Conservation (phyloP, 257 asterid species). For the Schizonepeta tenuifolia region DNA sequence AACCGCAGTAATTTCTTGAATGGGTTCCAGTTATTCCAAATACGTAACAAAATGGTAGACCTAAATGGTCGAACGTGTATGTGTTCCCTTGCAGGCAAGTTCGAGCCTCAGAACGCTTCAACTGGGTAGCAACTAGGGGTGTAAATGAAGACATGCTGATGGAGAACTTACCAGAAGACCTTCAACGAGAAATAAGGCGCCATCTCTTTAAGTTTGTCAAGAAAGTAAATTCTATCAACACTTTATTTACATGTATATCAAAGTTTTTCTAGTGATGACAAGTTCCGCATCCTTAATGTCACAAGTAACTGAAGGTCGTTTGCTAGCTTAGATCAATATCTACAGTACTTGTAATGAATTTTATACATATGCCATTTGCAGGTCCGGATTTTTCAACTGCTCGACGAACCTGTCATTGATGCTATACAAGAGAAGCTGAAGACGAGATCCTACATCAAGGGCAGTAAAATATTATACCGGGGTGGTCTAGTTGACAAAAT, state of each 20-base stretch:
- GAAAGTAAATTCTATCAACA: conserved; percentile 55
- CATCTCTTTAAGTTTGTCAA: conserved; percentile 82
- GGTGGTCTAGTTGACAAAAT: conserved; percentile 88
- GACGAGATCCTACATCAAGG: conserved; percentile 76
- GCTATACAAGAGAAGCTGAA: conserved; percentile 81
- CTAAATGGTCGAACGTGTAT: neutral
- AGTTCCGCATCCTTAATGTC: too few relatives aligned
- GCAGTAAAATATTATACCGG: conserved; percentile 58
- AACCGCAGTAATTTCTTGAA: conserved; percentile 3
- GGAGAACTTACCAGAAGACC: conserved; percentile 94
- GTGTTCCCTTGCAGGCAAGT: conserved; percentile 59
- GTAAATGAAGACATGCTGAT: conserved; percentile 84
- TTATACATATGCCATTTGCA: conserved; percentile 29
- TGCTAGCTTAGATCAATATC: neutral
- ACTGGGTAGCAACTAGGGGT: conserved; percentile 94
- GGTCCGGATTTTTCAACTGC: conserved; percentile 76
- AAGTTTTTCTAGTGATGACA: neutral
- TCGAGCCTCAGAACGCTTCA: conserved; percentile 75
- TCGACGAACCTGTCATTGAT: conserved; percentile 88
- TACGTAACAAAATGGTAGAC: neutral
- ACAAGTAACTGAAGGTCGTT: too few relatives aligned
- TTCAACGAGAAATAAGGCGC: conserved; percentile 83
- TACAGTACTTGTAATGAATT: neutral
- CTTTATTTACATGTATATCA: neutral
- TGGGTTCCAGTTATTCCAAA: neutral